Evolutionary conservation across 2,329 filamentous ascomycete species (phyloP).

Genomic region (Chaetomium sp.): DNA sequence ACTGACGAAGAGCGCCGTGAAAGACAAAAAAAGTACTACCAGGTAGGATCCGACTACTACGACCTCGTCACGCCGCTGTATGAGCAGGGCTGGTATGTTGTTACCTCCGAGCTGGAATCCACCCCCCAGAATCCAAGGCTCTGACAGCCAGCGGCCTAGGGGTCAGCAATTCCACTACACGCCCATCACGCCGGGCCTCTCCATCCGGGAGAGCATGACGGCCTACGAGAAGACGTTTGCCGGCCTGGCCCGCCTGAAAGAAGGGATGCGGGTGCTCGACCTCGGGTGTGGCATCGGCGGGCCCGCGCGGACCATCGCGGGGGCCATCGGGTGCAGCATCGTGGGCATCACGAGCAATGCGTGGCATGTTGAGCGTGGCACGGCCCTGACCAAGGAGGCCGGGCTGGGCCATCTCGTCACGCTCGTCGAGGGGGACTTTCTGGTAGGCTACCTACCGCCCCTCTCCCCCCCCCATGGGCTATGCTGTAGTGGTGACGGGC

Average conservation of each 20-base stretch:
- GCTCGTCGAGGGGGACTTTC: conserved; percentile 76
- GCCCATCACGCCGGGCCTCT: conserved; percentile 69
- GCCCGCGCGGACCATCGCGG: conserved; percentile 73
- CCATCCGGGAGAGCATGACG: conserved; percentile 71
- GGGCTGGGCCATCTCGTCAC: conserved; percentile 65
- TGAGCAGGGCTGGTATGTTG: conserved; percentile 63
- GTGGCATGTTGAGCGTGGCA: conserved; percentile 76
- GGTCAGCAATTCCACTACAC: conserved; percentile 77
- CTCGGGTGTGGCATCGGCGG: conserved; percentile 79
- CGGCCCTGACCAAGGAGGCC: conserved; percentile 66
- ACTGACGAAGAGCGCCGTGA: conserved; percentile 25
- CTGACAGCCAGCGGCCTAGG: conserved; percentile 42
- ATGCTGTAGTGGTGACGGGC: not conserved
- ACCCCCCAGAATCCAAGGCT: not conserved
- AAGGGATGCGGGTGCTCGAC: conserved; percentile 69
- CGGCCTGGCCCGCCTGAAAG: conserved; percentile 66
- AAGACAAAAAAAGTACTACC: conserved; percentile 23
- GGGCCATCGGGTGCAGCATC: conserved; percentile 69
- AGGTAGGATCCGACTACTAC: conserved; percentile 56
- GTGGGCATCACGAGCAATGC: conserved; percentile 79
- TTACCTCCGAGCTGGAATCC: not conserved
- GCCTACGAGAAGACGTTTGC: conserved; percentile 79
- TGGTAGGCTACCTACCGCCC: conserved; percentile 51
- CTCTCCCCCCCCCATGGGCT: not conserved
- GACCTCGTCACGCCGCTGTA: conserved; percentile 73